Evolutionary conservation across 2,329 filamentous ascomycete species (phyloP).

Genomic region (Calonectria honghensis): DNA sequence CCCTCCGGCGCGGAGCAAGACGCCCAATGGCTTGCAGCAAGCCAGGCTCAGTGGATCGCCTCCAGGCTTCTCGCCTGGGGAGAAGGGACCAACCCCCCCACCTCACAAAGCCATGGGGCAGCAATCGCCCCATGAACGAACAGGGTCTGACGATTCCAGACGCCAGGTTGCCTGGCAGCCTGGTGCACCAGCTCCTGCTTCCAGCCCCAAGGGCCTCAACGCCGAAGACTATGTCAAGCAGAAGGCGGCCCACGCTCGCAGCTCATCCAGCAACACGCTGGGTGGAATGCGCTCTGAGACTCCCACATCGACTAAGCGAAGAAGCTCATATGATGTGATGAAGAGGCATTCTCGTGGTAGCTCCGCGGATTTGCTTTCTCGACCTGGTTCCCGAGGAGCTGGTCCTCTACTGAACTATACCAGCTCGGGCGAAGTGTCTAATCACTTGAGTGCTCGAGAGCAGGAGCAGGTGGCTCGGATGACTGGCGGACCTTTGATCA

Average conservation of each 20-base stretch:
- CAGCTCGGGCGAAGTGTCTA: constrained; percentile 60
- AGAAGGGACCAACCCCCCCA: constrained; percentile 51
- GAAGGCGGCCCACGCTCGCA: constrained; percentile 79
- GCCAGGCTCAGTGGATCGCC: constrained; percentile 46
- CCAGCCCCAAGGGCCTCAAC: constrained; percentile 74
- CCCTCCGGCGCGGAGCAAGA: constrained; percentile 57
- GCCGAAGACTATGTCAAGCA: constrained; percentile 91
- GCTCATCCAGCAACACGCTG: constrained; percentile 70
- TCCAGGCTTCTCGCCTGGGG: constrained; percentile 59
- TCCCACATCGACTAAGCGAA: constrained; percentile 60
- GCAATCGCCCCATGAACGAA: constrained; percentile 63
- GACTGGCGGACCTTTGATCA: constrained; percentile 85
- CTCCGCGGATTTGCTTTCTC: constrained; percentile 68
- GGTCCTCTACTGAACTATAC: constrained; percentile 71
- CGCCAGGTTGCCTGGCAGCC: constrained; percentile 89
- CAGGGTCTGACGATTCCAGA: constrained; percentile 72
- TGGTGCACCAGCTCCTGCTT: constrained; percentile 71
- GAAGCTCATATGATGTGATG: constrained; percentile 64
- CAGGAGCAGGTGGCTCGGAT: constrained; percentile 91
- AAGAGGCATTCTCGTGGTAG: constrained; percentile 63
- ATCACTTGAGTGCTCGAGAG: constrained; percentile 87
- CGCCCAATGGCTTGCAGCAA: constrained; percentile 46
- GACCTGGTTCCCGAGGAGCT: constrained; percentile 77
- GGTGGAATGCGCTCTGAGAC: constrained; percentile 51
- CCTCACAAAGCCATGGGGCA: constrained; percentile 41